phyloP scores from a whole-genome alignment of 306 rosid genomes.

The Inga leiocalycina region DNA sequence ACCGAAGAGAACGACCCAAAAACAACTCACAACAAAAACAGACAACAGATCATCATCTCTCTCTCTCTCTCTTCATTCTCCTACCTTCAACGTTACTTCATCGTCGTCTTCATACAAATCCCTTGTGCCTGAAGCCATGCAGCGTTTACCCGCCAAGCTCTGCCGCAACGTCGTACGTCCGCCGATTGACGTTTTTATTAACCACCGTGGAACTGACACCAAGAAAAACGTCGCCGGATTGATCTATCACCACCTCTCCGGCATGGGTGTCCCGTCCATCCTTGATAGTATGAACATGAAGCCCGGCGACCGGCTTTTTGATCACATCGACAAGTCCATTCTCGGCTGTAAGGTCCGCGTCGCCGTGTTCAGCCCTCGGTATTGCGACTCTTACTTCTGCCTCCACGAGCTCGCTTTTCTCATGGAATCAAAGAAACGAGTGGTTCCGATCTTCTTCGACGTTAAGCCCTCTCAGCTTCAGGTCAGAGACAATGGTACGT shows the following conservation, averaged over 20 bases:
- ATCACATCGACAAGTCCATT: constrained; percentile 65
- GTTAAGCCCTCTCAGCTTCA: constrained; percentile 77
- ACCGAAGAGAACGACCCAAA: too few species aligned
- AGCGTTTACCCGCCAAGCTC: constrained; percentile 38
- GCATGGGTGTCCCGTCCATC: constrained; percentile 45
- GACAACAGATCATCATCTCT: background rate
- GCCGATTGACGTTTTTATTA: constrained; percentile 72
- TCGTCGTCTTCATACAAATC: background rate
- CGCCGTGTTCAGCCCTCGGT: constrained; percentile 78
- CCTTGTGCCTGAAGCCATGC: constrained; percentile 68
- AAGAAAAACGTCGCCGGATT: constrained; percentile 71
- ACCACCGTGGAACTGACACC: constrained; percentile 87
- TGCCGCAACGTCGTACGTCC: constrained; percentile 26
- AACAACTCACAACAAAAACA: background rate
- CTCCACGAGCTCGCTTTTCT: constrained; percentile 83
- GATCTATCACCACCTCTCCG: constrained; percentile 48
- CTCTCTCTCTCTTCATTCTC: too few species aligned
- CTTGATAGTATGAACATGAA: constrained; percentile 87
- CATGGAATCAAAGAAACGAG: constrained; percentile 64
- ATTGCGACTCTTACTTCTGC: constrained; percentile 76
- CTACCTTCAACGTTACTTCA: background rate
- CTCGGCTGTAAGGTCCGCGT: constrained; percentile 61
- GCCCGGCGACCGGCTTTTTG: constrained; percentile 68
- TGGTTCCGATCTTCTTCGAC: constrained; percentile 69
- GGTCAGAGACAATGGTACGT: constrained; percentile 47